Percentiles rank a stretch among this genome's conserved stretches.
These are phyloP conservation scores for Rhizopogon vinicolor DNA, from an alignment of 768 basidiomycete species.

Conservation along the genomic window DNA sequence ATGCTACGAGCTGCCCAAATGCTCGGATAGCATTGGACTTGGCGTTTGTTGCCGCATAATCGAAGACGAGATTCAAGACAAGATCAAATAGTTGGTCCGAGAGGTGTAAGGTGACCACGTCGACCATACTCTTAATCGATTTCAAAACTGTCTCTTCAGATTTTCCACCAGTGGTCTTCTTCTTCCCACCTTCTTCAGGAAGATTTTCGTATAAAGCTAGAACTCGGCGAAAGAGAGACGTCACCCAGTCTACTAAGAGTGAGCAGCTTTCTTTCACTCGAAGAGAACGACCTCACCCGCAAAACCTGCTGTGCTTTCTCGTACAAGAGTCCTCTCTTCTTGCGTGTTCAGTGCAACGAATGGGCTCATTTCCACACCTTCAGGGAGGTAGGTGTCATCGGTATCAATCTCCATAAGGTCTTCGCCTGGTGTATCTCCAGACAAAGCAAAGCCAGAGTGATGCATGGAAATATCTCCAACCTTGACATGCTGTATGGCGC, in stretches of 20 bases:
- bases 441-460: conserved; percentile 50
- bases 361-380: conserved; percentile 37
- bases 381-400: conserved; percentile 43
- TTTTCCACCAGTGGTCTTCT: conserved; percentile 82
- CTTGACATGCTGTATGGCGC: conserved; percentile 70
- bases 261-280: neutral
- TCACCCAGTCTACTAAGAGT: conserved; percentile 64
- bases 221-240: conserved; percentile 70
- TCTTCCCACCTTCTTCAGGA: conserved; percentile 90
- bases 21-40: conserved; percentile 90
- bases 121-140: conserved; percentile 74
- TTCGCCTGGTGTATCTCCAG: conserved; percentile 48
- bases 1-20: conserved; percentile 83
- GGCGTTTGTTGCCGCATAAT: conserved; percentile 86
- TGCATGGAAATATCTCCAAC: conserved; percentile 70
- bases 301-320: conserved; percentile 76
- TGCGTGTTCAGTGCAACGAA: conserved; percentile 41
- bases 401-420: conserved; percentile 51
- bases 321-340: conserved; percentile 68
- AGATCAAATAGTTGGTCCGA: conserved; percentile 71
- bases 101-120: conserved; percentile 72
- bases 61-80: conserved; percentile 76
- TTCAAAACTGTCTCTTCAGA: conserved; percentile 73
- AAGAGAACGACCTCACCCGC: conserved; percentile 45
- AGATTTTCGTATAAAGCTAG: conserved; percentile 86